These are phyloP conservation scores for Zea mays DNA, from an alignment of 176 grass and related monocot genomes.

Conservation along the genomic window DNA sequence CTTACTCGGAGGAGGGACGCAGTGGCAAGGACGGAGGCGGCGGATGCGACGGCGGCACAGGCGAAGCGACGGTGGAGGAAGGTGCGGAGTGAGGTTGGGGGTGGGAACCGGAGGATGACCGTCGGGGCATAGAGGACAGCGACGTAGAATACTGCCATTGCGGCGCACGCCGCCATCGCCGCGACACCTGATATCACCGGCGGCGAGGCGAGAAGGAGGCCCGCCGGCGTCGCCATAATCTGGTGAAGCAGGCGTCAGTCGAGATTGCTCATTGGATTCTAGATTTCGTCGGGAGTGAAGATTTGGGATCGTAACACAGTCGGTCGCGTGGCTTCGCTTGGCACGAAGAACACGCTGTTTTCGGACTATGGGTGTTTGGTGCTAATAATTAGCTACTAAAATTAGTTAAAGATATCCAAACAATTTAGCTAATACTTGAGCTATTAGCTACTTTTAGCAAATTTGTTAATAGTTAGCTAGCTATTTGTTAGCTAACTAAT, in stretches of 20 bases:
- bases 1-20: constrained; percentile 58
- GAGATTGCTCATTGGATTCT: not conserved
- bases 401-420: no score
- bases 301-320: no score
- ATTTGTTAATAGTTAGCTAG: no score
- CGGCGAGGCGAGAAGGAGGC: not conserved
- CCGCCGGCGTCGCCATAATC: constrained; percentile 22
- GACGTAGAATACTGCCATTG: constrained; percentile 69
- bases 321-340: no score
- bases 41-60: constrained; percentile 61
- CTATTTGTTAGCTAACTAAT: no score
- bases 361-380: no score
- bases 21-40: constrained; percentile 43
- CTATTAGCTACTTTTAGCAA: no score
- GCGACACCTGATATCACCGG: constrained; percentile 24
- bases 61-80: constrained; percentile 64
- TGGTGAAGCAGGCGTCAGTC: not conserved
- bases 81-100: constrained; percentile 46
- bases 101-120: constrained; percentile 52
- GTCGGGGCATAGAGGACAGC: constrained; percentile 66
- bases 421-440: no score
- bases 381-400: no score
- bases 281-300: not conserved
- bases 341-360: no score
- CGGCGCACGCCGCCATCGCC: constrained; percentile 50